These are phyloP conservation scores for Gossypium raimondii DNA, from an alignment of 345 rosid genomes.

Conservation along the genomic window DNA sequence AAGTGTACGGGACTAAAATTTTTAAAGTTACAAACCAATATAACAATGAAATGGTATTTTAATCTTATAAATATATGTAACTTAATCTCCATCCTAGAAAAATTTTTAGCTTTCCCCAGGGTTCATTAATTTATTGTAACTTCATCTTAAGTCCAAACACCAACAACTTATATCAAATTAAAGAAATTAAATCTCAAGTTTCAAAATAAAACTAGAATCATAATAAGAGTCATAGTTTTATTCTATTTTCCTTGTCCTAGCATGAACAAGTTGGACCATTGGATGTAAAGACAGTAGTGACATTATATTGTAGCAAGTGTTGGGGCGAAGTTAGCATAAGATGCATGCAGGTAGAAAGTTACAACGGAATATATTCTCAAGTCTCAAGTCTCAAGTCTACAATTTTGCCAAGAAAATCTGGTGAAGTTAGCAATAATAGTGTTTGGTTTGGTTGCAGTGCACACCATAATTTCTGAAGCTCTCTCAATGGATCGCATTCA, in stretches of 20 bases:
- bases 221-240: no score
- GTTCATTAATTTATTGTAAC: no score
- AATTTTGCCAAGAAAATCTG: not conserved
- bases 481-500: not conserved
- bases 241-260: not conserved
- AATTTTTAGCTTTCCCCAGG: fast-evolving
- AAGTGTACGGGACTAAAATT: no score
- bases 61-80: no score
- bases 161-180: no score
- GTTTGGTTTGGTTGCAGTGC: constrained; percentile 4
- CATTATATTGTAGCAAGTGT: constrained; percentile 10
- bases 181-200: no score
- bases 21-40: no score
- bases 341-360: constrained; percentile 13
- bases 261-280: not conserved
- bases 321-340: constrained; percentile 9
- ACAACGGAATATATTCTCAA: constrained; percentile 6
- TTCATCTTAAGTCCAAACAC: no score
- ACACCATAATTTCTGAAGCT: not conserved
- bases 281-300: not conserved
- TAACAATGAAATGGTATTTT: no score
- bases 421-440: not conserved
- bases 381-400: not conserved
- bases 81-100: no score
- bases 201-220: no score